Base-by-base conservation (phyloP, 257 asterid genomes). In the Gentiana dahurica region DNA sequence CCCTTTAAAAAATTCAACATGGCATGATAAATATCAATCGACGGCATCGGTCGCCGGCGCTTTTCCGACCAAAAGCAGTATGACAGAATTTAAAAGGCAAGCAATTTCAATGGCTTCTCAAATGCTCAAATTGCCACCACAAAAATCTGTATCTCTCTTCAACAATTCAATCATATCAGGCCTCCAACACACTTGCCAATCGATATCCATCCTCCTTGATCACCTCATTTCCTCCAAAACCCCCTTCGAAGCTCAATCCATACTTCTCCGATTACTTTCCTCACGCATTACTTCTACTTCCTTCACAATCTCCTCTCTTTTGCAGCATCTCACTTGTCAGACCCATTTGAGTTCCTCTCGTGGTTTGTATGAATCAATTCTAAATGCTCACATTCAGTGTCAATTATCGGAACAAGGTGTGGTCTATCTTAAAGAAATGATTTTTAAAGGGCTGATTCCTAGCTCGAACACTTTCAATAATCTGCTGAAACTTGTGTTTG, bases 41-140 rank as follows among this genome's bases (percentile, higher is more conserved):
- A 24, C 24, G 24, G 24, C 24, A 24, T 24, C 24, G 24, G 24
- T 24, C 24, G 24, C 24, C 24, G 24, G 46, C 46, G 3, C 46
- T 41, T 10, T 41, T 41, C 46, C 46, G 46, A 10, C 46, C 8
- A 24, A 3, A 2, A 47, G 11, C 35, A 71, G 33, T 12, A 76
- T 82, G 90, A 49, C 83, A 12, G 47, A 36, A 13, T 50, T 58
- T 13, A 61, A 65, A 12, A 47, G 56, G 39, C 74, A 67, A 13
- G 39, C 67, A 24, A 47, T 65, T 8, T 3, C 71, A 46, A 70
- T 81, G 60, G 72, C 84, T 51, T 72, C 94, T 62, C 73, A 65
- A 63, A 60, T 84, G 65, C 66, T 77, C 59, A 87, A 86, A 72
- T 12, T 56, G 58, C 95, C 94, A 43, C 95, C 95, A 15, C 61